Base-by-base conservation (phyloP, 129 eudicot species). In the Arctium lappa region DNA sequence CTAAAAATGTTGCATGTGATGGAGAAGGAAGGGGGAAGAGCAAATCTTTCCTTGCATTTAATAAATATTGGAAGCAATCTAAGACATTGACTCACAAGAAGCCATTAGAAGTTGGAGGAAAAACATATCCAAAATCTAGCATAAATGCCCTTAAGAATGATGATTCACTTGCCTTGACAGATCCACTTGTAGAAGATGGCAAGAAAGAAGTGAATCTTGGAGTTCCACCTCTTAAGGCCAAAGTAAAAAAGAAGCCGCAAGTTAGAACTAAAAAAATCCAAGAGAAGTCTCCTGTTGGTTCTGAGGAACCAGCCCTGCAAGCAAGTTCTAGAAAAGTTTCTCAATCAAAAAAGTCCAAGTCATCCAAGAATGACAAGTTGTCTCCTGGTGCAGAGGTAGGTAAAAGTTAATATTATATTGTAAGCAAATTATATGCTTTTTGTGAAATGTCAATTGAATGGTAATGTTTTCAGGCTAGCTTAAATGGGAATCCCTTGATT, bases 361-460 rank as follows among this genome's bases (percentile, higher is more conserved):
- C 79, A 48, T 34, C 53, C 8, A 78, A 77, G 81, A 84, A 48
- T 12, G 85, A 80, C 32, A 74, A 39, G 18, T 79, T 85, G 60
- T 42, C 87, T 68, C 44, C 37, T 8, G 72, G 72, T 73, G 80
- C 79, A 63, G 89, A 95, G 98, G 98, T 92, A 79, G 76, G 94
- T 71, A 42, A 44, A 73, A 22, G 62, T 84, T 31, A 80, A 46
- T 8, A 44, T 12, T 75, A 70, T 22, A 81, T 27, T 12, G 32
- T 31, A 5, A 65, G 60, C 56, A 50, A 7, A 22, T 80, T 72
- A 12, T 66, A 74, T 50, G 3, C 8, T 60, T 16, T n/a, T 60
- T 60, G 2, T 4, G 18, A 1, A 16, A 48, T 89, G 66, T 84
- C 82, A 69, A 79, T 82, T 88, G 39, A 85, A 86, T 16, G 32